Base-by-base conservation (phyloP, 768 basidiomycete species). In the Hebeloma cylindrosporum region DNA sequence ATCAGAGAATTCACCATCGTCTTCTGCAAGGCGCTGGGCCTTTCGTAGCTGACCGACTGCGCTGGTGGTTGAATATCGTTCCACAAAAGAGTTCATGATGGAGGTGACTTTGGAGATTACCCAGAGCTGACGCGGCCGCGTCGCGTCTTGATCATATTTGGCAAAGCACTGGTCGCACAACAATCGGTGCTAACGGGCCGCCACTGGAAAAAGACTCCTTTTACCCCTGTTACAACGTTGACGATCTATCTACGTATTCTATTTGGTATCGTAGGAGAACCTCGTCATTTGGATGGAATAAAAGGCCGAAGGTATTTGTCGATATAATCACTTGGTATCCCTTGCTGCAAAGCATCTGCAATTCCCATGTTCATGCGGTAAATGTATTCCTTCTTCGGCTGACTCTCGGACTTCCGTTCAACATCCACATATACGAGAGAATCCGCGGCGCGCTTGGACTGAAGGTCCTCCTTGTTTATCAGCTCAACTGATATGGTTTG, bases 41-140 rank as follows among this genome's bases (percentile, higher is more conserved):
- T 69, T 75, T 47, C 71, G 67, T 3, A 80, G 66, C 59, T 80
- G 73, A 34, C 70, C 66, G 25, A 64, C 63, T 9, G 79, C 65
- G 43, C 74, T 71, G 10, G 77, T 77, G n/a, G 78, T 72, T 21
- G 84, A 77, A 60, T 79, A 90, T 29, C 79, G 77, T 52, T 80
- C 73, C 39, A 78, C 77, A 58, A 90, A 75, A 48, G 74, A 67
- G 71, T 90, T 85, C 87, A 91, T 88, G 70, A 62, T 75, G 65
- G 61, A 56, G 51, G 32, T 30, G 17, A 35, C 40, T 40, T 36
- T 48, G 29, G 33, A 43, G 48, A 50, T 42, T 44, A 46, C 28
- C 36, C 50, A 40, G 43, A 65, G 70, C 58, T 74, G 72, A 73
- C 72, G 73, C 73, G 72, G 64, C 69, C 65, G 65, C 63, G 66